Conservation (phyloP, 441 rosid genomes). For the Syzygium malaccense region DNA sequence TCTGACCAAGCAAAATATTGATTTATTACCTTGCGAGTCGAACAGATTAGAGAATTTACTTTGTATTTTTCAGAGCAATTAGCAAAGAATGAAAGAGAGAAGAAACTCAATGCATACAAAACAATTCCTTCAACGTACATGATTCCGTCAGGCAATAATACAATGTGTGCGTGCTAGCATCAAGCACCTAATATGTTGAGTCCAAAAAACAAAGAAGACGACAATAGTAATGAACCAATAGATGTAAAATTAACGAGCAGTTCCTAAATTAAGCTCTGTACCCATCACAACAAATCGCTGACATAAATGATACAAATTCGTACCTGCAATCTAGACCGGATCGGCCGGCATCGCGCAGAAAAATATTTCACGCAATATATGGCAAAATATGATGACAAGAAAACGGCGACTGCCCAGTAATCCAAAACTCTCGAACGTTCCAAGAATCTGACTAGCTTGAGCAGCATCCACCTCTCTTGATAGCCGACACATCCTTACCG, state of each 20-base stretch:
- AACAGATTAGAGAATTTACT: background rate
- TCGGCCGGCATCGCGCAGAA: background rate
- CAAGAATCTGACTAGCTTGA: conserved; percentile 34
- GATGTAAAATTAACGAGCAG: background rate
- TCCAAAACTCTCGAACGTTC: background rate
- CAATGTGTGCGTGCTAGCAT: background rate
- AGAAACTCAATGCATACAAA: background rate
- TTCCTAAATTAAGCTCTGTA: background rate
- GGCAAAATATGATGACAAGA: background rate
- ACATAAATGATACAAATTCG: background rate
- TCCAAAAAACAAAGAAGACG: background rate
- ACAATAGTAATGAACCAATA: background rate
- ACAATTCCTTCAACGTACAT: background rate
- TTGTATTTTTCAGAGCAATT: background rate
- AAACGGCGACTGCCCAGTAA: background rate
- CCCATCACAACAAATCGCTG: background rate
- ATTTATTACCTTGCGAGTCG: background rate
- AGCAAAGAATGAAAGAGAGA: background rate
- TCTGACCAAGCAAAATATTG: background rate
- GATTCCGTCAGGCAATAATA: background rate
- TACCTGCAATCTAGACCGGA: background rate
- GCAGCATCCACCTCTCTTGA: conserved; percentile 70
- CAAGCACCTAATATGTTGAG: background rate
- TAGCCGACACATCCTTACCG: conserved; percentile 66
- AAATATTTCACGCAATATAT: background rate